Evolutionary conservation across 768 basidiomycete genomes (phyloP), one percentile per base, ranked within the genome.

Genomic region (Xerocomellus amylosporus): DNA sequence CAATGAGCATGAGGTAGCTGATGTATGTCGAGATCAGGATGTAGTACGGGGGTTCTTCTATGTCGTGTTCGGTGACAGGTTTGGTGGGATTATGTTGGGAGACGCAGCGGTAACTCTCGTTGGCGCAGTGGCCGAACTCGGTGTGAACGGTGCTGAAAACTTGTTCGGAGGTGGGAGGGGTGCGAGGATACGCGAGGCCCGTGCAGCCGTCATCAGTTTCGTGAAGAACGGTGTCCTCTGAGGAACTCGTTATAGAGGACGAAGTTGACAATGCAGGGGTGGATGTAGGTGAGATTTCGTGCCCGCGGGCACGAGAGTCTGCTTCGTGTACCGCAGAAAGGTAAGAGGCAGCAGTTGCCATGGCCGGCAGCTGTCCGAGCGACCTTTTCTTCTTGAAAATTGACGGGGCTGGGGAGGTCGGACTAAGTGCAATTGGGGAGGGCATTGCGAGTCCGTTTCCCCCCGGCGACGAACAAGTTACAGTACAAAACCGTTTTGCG

Each of bases 41-140:
- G 72, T 93, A 94, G 68, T 97, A 93, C 0, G 91, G 90, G 5
- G 96, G 96, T 64, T 95, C 92, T 60, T 87, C 83, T 56, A 90
- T 87, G 51, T 81, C 72, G 64, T 83, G 80, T 50, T 75, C 67
- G 49, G 75, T 73, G 55, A 89, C 67, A 2, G 80, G 73, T 8
- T 74, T 69, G 8, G 58, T 61, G 2, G 72, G 71, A 10, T 78
- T 73, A 66, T 90, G 86, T 57, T 81, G 75, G 1, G 87, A 87
- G 12, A 75, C 79, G 60, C 83, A 79, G n/a, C 92, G 78, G 67
- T 83, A 90, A 24, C 75, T 76, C 58, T 89, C 83, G 63, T 93
- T 86, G 24, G 82, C 84, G 64, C 90, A 93, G 71, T 93, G 92
- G 1, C 95, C 95, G 67, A 95, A 98, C 74, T 98, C 95, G 24